phyloP scores from a whole-genome alignment of 176 grass and related monocot genomes.

The Phyllostachys edulis region DNA sequence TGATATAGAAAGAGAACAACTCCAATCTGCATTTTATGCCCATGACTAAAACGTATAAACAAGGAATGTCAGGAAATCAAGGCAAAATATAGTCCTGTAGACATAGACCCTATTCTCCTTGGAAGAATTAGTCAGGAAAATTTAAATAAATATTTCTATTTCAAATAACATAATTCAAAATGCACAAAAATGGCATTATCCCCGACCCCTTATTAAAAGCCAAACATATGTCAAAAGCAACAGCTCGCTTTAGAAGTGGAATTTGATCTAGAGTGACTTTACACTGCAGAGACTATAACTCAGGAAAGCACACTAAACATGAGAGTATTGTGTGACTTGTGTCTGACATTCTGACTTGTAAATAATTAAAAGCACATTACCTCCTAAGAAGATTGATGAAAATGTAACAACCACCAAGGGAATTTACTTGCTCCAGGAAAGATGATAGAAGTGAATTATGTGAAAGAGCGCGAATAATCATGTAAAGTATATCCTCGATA shows the following conservation, averaged over 20 bases:
- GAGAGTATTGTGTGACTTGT: background rate
- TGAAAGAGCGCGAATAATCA: constrained; percentile 85
- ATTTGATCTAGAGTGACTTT: constrained; percentile 49
- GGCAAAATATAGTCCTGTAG: background rate
- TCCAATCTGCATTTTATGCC: constrained; percentile 17
- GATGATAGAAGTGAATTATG: constrained; percentile 66
- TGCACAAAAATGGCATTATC: constrained; percentile 5
- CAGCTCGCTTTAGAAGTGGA: constrained; percentile 14
- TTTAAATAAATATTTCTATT: background rate
- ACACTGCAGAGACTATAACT: constrained; percentile 39
- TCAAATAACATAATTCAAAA: constrained; percentile 25
- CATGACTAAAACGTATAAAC: constrained; percentile 33
- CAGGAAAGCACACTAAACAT: constrained; percentile 31
- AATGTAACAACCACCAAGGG: constrained; percentile 84
- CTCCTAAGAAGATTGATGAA: constrained; percentile 95
- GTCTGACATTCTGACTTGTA: background rate
- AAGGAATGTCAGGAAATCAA: constrained; percentile 10
- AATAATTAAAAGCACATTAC: constrained; percentile 36
- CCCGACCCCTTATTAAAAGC: background rate
- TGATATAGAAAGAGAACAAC: constrained; percentile 20
- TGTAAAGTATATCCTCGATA: constrained; percentile 90
- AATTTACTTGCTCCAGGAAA: constrained; percentile 87
- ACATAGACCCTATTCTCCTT: constrained; percentile 29
- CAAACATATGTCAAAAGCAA: constrained; percentile 25
- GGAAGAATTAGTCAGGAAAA: constrained; percentile 29